Conservation (phyloP, 805 yeast genomes). For the Cyberlindnera xishuangbannaensis region DNA sequence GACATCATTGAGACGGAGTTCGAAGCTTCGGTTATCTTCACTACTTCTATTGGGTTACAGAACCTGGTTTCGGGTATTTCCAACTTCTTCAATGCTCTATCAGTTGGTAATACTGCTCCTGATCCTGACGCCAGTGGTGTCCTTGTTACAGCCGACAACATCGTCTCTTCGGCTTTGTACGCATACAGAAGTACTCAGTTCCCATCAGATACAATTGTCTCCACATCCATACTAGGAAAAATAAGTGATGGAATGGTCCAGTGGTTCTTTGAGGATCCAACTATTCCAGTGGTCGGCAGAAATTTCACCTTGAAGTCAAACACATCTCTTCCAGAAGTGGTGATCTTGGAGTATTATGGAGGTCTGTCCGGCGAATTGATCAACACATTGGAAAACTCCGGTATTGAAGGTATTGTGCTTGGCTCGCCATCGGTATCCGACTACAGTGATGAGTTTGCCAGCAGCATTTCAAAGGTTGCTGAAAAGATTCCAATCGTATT, state of each 20-base stretch:
- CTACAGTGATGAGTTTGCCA: constrained; percentile 31
- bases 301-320: constrained; percentile 12
- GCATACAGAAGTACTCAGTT: constrained; percentile 45
- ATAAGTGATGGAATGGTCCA: constrained; percentile 41
- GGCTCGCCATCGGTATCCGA: constrained; percentile 44
- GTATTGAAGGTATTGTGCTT: constrained; percentile 41
- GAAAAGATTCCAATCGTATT: constrained; percentile 38
- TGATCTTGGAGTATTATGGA: constrained; percentile 39
- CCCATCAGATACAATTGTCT: constrained; percentile 35
- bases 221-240: constrained; percentile 40
- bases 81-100: constrained; percentile 44
- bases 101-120: constrained; percentile 42
- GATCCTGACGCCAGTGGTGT: constrained; percentile 37
- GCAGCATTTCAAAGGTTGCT: constrained; percentile 27
- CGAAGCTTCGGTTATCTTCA: constrained; percentile 40
- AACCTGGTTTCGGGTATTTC: constrained; percentile 48
- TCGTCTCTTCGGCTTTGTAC: constrained; percentile 43
- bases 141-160: constrained; percentile 39
- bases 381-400: constrained; percentile 26
- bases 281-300: constrained; percentile 5
- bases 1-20: constrained; percentile 32
- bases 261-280: constrained; percentile 23
- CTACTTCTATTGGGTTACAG: constrained; percentile 48
- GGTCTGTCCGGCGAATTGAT: constrained; percentile 37
- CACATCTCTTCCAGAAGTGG: constrained; percentile 29